Evolutionary conservation across 768 basidiomycete species (phyloP).

Genomic region (Scleroderma citrinum): DNA sequence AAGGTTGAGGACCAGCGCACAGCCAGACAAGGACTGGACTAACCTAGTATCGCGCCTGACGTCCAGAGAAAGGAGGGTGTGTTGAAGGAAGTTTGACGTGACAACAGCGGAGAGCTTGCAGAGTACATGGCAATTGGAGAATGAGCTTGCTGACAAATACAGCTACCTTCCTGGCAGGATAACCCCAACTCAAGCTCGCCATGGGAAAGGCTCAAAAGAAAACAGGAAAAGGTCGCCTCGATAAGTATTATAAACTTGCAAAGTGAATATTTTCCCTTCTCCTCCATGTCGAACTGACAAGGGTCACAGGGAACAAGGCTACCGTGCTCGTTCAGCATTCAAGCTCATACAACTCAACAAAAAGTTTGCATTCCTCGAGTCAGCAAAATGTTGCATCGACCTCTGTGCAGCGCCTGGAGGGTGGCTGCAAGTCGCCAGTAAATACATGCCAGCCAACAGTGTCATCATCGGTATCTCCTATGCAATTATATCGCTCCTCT

Average conservation of each 20-base stretch:
- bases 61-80: constrained; percentile 34
- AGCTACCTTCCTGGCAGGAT: too few relatives aligned
- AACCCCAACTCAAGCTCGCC: not conserved
- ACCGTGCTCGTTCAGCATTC: constrained; percentile 98
- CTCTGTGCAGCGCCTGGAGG: constrained; percentile 98
- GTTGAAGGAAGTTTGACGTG: constrained; percentile 7
- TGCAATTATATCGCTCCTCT: constrained; percentile 4
- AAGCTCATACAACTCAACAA: constrained; percentile 98
- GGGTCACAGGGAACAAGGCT: constrained; percentile 85
- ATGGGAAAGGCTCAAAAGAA: constrained; percentile 90
- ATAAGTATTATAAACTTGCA: constrained; percentile 96
- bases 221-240: constrained; percentile 91
- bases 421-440: constrained; percentile 97
- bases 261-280: constrained; percentile 44
- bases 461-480: constrained; percentile 74
- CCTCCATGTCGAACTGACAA: constrained; percentile 6
- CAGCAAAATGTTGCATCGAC: constrained; percentile 91
- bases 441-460: constrained; percentile 92
- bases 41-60: constrained; percentile 39
- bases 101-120: constrained; percentile 22
- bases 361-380: constrained; percentile 89
- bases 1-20: not conserved
- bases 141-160: not conserved
- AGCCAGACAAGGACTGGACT: constrained; percentile 6
- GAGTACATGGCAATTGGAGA: not conserved